Evolutionary conservation across 2,329 filamentous ascomycete genomes (phyloP).

Genomic region (Ophiostoma novo-ulmi): DNA sequence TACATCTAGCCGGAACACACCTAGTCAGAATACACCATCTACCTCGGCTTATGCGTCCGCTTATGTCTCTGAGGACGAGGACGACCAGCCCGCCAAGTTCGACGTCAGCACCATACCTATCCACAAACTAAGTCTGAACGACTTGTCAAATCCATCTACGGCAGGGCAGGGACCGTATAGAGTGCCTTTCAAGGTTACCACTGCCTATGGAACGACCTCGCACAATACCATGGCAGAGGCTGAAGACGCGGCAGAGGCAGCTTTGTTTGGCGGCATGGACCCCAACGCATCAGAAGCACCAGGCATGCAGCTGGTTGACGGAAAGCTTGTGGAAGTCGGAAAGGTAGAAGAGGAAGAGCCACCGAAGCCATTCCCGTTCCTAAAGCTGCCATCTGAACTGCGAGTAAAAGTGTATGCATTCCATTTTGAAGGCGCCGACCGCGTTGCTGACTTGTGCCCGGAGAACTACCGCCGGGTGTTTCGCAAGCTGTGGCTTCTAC

Average conservation of each 20-base stretch:
- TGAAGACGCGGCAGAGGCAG: background rate
- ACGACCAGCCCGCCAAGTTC: conserved; percentile 36
- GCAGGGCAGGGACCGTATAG: conserved; percentile 24
- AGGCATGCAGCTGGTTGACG: background rate
- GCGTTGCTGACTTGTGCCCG: conserved; percentile 61
- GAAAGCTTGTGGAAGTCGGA: background rate
- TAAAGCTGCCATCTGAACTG: conserved; percentile 64
- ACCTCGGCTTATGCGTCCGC: conserved; percentile 38
- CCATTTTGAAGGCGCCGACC: conserved; percentile 51
- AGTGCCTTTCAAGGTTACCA: conserved; percentile 10
- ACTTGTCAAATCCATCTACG: conserved; percentile 27
- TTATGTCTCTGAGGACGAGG: conserved; percentile 38
- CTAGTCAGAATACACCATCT: conserved; percentile 28
- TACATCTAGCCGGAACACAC: conserved; percentile 27
- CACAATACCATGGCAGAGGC: background rate
- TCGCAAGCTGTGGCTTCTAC: conserved; percentile 55
- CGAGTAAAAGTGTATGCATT: conserved; percentile 64
- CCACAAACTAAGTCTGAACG: conserved; percentile 42
- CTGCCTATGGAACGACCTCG: background rate
- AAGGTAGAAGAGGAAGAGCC: conserved; percentile 21
- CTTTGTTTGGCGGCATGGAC: conserved; percentile 17
- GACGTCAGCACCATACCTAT: conserved; percentile 35
- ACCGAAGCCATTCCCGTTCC: conserved; percentile 55
- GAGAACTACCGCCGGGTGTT: conserved; percentile 59
- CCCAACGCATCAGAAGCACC: background rate